Conservation (phyloP, 441 rosid genomes). For the Eutrema salsugineum region DNA sequence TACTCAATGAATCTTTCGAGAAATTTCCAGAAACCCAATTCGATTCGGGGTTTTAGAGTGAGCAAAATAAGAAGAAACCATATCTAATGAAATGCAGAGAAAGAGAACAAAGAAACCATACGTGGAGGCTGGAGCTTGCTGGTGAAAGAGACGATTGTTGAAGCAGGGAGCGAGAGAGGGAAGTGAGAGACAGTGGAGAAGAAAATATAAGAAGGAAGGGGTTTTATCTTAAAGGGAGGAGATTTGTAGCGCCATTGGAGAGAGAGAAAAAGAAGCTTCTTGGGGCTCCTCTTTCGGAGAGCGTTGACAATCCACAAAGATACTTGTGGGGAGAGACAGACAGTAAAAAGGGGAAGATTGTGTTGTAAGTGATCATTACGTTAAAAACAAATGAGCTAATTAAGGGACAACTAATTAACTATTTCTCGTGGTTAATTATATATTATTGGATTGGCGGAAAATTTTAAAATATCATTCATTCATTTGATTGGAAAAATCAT, state of each 20-base stretch:
- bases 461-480: too few species aligned
- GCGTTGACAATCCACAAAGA: conserved; percentile 56
- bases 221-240: conserved; percentile 33
- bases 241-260: conserved; percentile 19
- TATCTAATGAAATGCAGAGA: neutral
- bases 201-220: too few species aligned
- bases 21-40: neutral
- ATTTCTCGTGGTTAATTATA: too few species aligned
- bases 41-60: neutral
- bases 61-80: neutral
- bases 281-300: conserved; percentile 34
- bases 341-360: conserved; percentile 24
- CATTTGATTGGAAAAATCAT: too few species aligned
- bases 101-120: neutral
- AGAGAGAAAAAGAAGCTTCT: conserved; percentile 57
- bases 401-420: too few species aligned
- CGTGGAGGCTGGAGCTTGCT: neutral
- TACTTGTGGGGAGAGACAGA: conserved; percentile 13
- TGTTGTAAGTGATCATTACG: neutral
- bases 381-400: too few species aligned
- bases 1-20: neutral
- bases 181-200: neutral
- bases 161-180: neutral
- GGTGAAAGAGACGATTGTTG: neutral
- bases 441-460: too few species aligned